Evolutionary conservation across 306 rosid genomes (phyloP).

Genomic region (Pueraria montana): DNA sequence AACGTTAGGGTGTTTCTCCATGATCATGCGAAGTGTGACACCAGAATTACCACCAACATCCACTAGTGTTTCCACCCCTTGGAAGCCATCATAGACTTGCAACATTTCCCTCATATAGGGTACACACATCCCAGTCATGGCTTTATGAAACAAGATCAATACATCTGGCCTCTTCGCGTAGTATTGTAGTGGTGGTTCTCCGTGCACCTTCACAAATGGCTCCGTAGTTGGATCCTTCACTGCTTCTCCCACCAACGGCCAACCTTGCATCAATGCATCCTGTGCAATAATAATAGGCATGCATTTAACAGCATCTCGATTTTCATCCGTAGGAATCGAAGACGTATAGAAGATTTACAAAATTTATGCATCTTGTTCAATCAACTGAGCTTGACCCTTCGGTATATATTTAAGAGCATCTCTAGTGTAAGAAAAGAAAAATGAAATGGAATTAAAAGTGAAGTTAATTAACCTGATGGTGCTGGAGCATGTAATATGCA

Average conservation of each 20-base stretch:
- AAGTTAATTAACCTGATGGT: constrained; percentile 65
- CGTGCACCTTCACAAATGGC: constrained; percentile 71
- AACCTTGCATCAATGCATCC: constrained; percentile 75
- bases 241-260: constrained; percentile 79
- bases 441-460: too few relatives aligned
- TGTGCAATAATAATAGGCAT: too few relatives aligned
- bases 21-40: constrained; percentile 71
- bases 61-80: constrained; percentile 65
- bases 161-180: constrained; percentile 67
- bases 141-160: constrained; percentile 58
- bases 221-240: constrained; percentile 71
- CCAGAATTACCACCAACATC: constrained; percentile 89
- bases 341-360: too few relatives aligned
- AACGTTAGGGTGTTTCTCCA: constrained; percentile 58
- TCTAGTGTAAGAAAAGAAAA: too few relatives aligned
- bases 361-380: too few relatives aligned
- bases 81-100: constrained; percentile 69
- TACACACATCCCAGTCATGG: constrained; percentile 67
- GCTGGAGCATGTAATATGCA: constrained; percentile 75
- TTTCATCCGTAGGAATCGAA: too few relatives aligned
- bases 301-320: too few relatives aligned
- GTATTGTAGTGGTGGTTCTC: constrained; percentile 61
- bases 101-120: constrained; percentile 72
- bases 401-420: too few relatives aligned
- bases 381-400: too few relatives aligned